Percentiles rank a stretch among this genome's conserved stretches.
Conservation (phyloP, 2,329 filamentous ascomycete genomes). For the Pseudogymnoascus sp. region DNA sequence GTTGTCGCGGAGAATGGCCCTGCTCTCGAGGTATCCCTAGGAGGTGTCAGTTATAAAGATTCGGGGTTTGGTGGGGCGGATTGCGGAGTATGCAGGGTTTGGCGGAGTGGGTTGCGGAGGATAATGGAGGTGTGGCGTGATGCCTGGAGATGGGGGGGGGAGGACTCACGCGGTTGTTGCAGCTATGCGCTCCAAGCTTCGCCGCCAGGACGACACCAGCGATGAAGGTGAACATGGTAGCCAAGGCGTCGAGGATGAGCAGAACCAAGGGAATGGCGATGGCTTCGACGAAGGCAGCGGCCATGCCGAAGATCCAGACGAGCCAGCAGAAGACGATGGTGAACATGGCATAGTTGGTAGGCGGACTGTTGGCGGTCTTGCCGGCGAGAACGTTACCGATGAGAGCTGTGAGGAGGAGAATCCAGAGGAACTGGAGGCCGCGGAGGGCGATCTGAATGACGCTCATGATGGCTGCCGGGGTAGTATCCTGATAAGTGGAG, state of each 20-base stretch:
- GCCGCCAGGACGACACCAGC: conserved; percentile 61
- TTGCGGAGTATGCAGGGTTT: not conserved
- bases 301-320: conserved; percentile 53
- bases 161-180: conserved; percentile 45
- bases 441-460: conserved; percentile 23
- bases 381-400: conserved; percentile 34
- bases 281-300: conserved; percentile 43
- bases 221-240: conserved; percentile 59
- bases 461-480: conserved; percentile 14
- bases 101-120: not conserved
- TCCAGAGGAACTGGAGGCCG: conserved; percentile 23
- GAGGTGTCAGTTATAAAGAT: not conserved
- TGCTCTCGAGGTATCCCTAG: conserved; percentile 35
- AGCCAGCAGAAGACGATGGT: conserved; percentile 58
- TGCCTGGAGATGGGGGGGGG: not conserved
- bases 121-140: not conserved
- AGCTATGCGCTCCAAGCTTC: conserved; percentile 60
- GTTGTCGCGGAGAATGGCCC: conserved; percentile 49
- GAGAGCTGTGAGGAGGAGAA: conserved; percentile 25
- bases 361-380: conserved; percentile 54
- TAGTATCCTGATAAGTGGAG: not conserved
- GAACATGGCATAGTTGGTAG: conserved; percentile 55
- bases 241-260: conserved; percentile 48
- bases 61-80: not conserved
- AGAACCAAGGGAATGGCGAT: conserved; percentile 44